Base-by-base conservation (phyloP, 441 rosid species). In the Brassica balearica region DNA sequence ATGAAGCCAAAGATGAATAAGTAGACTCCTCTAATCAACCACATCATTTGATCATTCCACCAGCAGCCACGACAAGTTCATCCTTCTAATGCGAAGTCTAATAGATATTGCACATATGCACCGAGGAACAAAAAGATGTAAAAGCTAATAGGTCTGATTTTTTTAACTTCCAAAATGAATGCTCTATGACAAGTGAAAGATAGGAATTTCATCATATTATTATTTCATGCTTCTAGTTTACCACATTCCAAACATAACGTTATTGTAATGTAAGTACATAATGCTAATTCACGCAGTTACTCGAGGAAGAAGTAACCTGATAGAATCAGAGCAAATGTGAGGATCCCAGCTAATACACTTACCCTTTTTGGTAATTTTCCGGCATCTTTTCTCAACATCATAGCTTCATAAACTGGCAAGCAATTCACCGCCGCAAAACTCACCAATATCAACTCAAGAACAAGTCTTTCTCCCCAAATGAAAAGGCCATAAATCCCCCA, bases 371-470 rank as follows among this genome's bases (percentile, higher is more conserved):
- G 88, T 86, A 80, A 91, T 64, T 74, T 82, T 79, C 96, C 97
- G n/a, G 75, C 65, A 67, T 92, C 92, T 19, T 71, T 86, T 72
- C 93, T 87, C 27, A 85, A 59, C 5, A 81, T 69, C 82, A 87
- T 84, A 60, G 92, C 94, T 68, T 85, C 87, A 61, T 87, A 89
- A 75, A 92, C 69, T 10, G 91, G 92, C 85, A 81, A 82, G 48
- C 80, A 83, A 48, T 85, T 88, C 77, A 88, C 71, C 23, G 27
- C 75, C 2, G 74, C 84, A 34, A 84, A 89, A 43, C 90, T 85
- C 11, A 85, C 68, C 10, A 83, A 5, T 25, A 88, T 8, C 77
- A 85, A 25, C 75, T 88, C 92, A 82, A 82, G n/a, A 4, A 68
- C 6, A 1, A 84, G 61, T 17, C 73, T 79, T 41, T 82, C 86